Evolutionary conservation across 768 basidiomycete species (phyloP), one percentile per base, ranked within the genome.

Genomic region (Tricholoma terreum): DNA sequence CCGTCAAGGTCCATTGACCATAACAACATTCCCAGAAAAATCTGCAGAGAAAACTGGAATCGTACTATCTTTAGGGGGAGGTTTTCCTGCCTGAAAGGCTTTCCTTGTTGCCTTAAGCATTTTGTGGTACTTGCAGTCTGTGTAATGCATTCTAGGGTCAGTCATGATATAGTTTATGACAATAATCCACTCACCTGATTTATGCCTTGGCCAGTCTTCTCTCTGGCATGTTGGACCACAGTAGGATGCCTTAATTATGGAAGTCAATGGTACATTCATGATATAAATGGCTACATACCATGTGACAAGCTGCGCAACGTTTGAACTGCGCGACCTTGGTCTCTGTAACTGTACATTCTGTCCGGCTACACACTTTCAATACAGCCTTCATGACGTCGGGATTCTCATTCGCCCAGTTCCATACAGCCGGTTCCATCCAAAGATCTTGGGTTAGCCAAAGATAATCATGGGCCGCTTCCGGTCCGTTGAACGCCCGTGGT

Each of bases 381-480:
- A 77, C 62, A 14, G 52, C 57, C 17, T 59, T 58, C 59, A 70
- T 73, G 15, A 69, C 75, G 36, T 72, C 70, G 7, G 61, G 54
- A 55, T 73, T 65, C n/a, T 61, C 63, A 60, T 75, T 68, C 10
- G 70, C 76, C 79, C 78, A 80, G 7, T 71, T 64, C 78, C 79
- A 80, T 11, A 75, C 74, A 45, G 69, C 69, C 2, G 63, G 61
- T n/a, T 68, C 65, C 73, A 75, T 76, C 77, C 76, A 80, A 7
- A 79, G 63, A 53, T 76, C 73, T 58, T 79, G 78, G 1, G 75
- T 67, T 8, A 76, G 59, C 72, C 73, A 81, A 9, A 78, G 63
- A 64, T 79, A 77, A 61, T 80, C 80, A 35, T 76, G 77, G 17
- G 78, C 78, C 21, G 75, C 75, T 59, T 78, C 78, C 0, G 72